Evolutionary conservation across 1,284 basidiomycete species (phyloP).

Genomic region (Boletus smithii): DNA sequence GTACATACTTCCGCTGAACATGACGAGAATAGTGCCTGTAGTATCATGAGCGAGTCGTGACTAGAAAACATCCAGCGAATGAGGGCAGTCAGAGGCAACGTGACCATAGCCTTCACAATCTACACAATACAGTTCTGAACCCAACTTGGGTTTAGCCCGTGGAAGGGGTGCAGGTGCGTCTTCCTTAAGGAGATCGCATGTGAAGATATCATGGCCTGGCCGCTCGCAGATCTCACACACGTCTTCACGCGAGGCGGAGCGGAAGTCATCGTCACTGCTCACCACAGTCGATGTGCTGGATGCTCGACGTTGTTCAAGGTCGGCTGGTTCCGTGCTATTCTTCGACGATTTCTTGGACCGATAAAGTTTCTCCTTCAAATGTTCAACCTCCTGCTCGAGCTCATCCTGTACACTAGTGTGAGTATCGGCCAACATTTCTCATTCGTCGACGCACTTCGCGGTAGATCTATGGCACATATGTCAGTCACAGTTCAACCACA

Average conservation of each 20-base stretch:
- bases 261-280: conserved; percentile 19
- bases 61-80: conserved; percentile 77
- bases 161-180: conserved; percentile 22
- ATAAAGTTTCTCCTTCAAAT: conserved; percentile 65
- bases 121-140: conserved; percentile 56
- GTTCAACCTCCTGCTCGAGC: conserved; percentile 81
- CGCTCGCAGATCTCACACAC: conserved; percentile 83
- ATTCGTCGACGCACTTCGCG: conserved; percentile 55
- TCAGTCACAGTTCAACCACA: conserved; percentile 12
- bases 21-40: conserved; percentile 5
- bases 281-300: conserved; percentile 28
- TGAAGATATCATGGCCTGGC: conserved; percentile 80
- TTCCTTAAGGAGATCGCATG: conserved; percentile 61
- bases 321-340: conserved; percentile 41
- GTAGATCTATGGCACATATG: conserved; percentile 62
- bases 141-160: conserved; percentile 8
- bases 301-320: conserved; percentile 28
- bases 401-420: conserved; percentile 57
- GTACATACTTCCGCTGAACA: conserved; percentile 18
- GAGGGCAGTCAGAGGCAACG: conserved; percentile 65
- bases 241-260: conserved; percentile 30
- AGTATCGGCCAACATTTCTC: conserved; percentile 2
- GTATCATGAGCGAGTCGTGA: conserved; percentile 7
- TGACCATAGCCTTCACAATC: conserved; percentile 78
- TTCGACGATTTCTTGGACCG: conserved; percentile 58